These are phyloP conservation scores for Solanum corneliomulleri DNA, from an alignment of 257 asterid genomes.

Conservation along the genomic window DNA sequence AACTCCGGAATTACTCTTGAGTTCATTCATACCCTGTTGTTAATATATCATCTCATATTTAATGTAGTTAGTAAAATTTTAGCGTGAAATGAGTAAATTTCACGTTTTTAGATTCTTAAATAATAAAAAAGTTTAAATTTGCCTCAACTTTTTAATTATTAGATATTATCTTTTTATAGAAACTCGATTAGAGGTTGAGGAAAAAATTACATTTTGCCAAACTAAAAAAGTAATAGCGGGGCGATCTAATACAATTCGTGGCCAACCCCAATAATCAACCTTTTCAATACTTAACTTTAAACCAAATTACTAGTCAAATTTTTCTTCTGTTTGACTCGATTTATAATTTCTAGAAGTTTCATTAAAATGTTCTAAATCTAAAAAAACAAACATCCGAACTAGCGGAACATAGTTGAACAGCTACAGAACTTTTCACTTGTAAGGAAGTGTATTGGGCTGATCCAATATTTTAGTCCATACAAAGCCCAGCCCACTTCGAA, in stretches of 20 bases:
- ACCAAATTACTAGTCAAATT: background rate
- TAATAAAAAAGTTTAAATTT: background rate
- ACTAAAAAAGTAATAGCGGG: background rate
- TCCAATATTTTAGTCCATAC: background rate
- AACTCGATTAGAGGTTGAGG: background rate
- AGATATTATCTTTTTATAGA: background rate
- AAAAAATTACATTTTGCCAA: background rate
- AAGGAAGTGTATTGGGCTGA: background rate
- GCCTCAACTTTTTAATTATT: background rate
- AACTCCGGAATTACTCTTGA: too few species aligned
- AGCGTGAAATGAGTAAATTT: background rate
- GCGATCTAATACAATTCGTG: background rate
- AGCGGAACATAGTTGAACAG: background rate
- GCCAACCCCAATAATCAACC: too few species aligned
- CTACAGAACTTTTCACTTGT: background rate
- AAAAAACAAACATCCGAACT: background rate
- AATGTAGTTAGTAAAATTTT: background rate
- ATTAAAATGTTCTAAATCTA: too few species aligned
- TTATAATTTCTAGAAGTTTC: too few species aligned
- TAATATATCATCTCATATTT: too few species aligned
- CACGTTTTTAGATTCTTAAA: background rate
- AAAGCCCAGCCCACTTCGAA: background rate
- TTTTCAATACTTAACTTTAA: background rate
- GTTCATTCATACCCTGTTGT: too few species aligned
- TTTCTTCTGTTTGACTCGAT: background rate